phyloP scores from a whole-genome alignment of 176 grass and related monocot species.

The Hordeum marinum region DNA sequence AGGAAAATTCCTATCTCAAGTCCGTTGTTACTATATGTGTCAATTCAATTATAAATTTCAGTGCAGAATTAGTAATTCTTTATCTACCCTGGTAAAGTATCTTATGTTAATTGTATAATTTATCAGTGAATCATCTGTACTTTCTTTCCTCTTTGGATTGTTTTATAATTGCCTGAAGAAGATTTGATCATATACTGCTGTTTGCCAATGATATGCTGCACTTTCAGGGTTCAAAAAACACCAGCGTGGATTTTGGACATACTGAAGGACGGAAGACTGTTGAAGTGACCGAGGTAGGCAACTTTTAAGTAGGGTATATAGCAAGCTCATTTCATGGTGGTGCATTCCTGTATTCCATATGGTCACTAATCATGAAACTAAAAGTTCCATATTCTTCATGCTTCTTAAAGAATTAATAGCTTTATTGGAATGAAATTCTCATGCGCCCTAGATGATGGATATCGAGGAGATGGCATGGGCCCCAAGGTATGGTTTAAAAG shows the following conservation, averaged over 20 bases:
- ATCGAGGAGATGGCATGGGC: slow-evolving; percentile 99
- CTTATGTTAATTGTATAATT: background rate
- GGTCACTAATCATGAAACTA: background rate
- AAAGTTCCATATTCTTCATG: background rate
- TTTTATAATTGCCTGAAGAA: background rate
- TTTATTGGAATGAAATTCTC: slow-evolving; percentile 24
- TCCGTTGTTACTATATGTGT: background rate
- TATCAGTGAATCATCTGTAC: background rate
- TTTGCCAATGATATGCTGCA: slow-evolving; percentile 19
- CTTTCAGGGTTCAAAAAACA: slow-evolving; percentile 49
- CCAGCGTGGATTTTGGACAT: slow-evolving; percentile 67
- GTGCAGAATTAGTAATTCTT: background rate
- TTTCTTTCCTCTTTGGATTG: background rate
- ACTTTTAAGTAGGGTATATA: slow-evolving; percentile 3
- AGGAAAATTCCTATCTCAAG: background rate
- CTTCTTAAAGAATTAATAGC: background rate
- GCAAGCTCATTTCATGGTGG: background rate
- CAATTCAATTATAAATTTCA: background rate
- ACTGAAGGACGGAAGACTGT: slow-evolving; percentile 54
- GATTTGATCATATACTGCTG: background rate
- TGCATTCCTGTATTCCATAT: slow-evolving; percentile 2
- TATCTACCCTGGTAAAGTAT: background rate
- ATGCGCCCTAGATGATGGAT: slow-evolving; percentile 69
- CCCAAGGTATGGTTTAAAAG: slow-evolving; percentile 92
- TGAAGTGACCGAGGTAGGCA: slow-evolving; percentile 64